phyloP scores from a whole-genome alignment of 805 yeast genomes.

The Scheffersomyces amazonensis region DNA sequence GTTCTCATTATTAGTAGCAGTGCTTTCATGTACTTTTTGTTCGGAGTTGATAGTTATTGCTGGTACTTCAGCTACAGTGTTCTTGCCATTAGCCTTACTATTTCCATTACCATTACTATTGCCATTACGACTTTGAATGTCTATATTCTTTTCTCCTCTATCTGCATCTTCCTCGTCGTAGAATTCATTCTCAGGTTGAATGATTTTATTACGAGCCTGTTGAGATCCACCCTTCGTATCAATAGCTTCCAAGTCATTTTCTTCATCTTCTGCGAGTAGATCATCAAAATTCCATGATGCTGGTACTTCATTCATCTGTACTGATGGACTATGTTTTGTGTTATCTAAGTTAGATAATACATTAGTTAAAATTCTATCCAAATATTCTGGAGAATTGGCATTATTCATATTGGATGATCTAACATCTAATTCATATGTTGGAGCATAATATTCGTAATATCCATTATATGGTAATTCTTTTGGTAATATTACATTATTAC shows the following conservation, averaged over 20 bases:
- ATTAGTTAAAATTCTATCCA: slow-evolving; percentile 77
- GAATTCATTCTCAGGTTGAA: slow-evolving; percentile 74
- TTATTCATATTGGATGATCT: slow-evolving; percentile 95
- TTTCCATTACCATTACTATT: neutral
- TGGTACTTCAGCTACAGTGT: neutral
- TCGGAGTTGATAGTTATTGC: too few relatives aligned
- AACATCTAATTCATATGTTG: slow-evolving; percentile 92
- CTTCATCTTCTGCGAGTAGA: slow-evolving; percentile 71
- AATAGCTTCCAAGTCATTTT: slow-evolving; percentile 71
- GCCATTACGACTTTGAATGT: neutral
- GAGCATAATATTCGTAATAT: slow-evolving; percentile 96
- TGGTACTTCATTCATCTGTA: slow-evolving; percentile 88
- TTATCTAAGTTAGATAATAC: slow-evolving; percentile 77
- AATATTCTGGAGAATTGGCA: slow-evolving; percentile 89
- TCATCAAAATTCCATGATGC: slow-evolving; percentile 68
- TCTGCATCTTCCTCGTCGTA: slow-evolving; percentile 63
- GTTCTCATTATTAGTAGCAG: neutral
- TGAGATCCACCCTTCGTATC: slow-evolving; percentile 93
- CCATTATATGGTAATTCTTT: slow-evolving; percentile 87
- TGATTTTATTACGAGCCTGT: slow-evolving; percentile 70
- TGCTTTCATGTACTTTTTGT: too few relatives aligned
- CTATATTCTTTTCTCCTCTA: slow-evolving; percentile 22
- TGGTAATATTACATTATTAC: slow-evolving; percentile 75
- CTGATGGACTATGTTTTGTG: slow-evolving; percentile 95
- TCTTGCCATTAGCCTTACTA: neutral